Conservation (phyloP, 225 moss, liverwort and hornwort species). For the Bryum argenteum region DNA sequence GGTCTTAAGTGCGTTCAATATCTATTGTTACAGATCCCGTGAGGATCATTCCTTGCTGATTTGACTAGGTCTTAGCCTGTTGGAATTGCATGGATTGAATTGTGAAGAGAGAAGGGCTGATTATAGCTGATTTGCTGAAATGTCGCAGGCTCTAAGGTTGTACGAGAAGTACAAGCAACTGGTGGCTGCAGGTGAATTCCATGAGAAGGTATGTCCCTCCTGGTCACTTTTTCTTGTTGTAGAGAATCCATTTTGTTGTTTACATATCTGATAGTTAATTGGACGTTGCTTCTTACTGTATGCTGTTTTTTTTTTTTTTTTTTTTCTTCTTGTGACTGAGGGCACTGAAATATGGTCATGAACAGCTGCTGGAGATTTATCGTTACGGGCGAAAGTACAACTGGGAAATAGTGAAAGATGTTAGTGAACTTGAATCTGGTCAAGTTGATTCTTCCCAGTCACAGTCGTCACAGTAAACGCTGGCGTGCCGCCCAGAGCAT, state of each 20-base stretch:
- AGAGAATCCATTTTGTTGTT: background rate
- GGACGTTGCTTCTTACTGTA: background rate
- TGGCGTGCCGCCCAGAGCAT: background rate
- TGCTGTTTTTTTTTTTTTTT: conserved; percentile 18
- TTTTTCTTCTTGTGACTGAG: background rate
- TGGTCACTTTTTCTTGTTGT: background rate
- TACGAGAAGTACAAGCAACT: conserved; percentile 74
- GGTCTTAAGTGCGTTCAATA: background rate
- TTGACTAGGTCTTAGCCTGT: background rate
- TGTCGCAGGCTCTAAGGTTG: conserved; percentile 61
- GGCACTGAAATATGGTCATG: conserved; percentile 3
- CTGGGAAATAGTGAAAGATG: conserved; percentile 64
- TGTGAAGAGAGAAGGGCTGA: conserved; percentile 3
- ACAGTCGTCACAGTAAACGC: background rate
- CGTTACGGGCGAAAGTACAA: conserved; percentile 65
- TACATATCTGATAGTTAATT: background rate
- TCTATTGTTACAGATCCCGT: background rate
- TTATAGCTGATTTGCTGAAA: conserved; percentile 12
- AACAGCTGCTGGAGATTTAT: conserved; percentile 67
- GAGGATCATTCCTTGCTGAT: background rate
- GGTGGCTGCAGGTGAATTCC: conserved; percentile 67
- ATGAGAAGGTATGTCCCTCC: conserved; percentile 54
- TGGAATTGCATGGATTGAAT: background rate
- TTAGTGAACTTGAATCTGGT: conserved; percentile 38
- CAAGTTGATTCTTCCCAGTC: conserved; percentile 42